A percentile compares a stretch with the other conserved stretches of the same genome.
Evolutionary conservation across 2,329 filamentous ascomycete genomes (phyloP).

Genomic region (Exophiala sp.): DNA sequence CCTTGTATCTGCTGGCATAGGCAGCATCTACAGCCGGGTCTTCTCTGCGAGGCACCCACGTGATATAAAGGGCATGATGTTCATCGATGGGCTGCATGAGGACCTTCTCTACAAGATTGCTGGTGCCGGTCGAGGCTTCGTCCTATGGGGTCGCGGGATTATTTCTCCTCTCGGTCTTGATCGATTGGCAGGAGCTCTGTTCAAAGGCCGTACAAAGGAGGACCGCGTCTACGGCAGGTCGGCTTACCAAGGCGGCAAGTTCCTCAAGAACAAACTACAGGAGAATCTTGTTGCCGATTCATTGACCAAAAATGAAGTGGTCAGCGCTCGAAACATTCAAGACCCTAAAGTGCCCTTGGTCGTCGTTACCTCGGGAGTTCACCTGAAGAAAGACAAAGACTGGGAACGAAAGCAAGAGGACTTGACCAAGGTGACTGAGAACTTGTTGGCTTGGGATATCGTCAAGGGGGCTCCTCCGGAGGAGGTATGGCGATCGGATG

Average conservation of each 20-base stretch:
- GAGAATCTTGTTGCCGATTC: slow-evolving; percentile 85
- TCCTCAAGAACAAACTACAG: slow-evolving; percentile 86
- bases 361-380: slow-evolving; percentile 76
- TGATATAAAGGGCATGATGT: slow-evolving; percentile 71
- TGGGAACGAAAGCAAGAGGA: slow-evolving; percentile 88
- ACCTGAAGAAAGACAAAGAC: slow-evolving; percentile 61
- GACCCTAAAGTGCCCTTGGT: slow-evolving; percentile 69
- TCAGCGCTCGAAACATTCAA: slow-evolving; percentile 75
- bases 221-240: slow-evolving; percentile 82
- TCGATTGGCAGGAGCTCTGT: slow-evolving; percentile 72
- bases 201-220: slow-evolving; percentile 72
- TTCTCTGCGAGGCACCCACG: slow-evolving; percentile 79
- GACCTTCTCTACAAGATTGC: slow-evolving; percentile 70
- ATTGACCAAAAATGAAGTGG: slow-evolving; percentile 78
- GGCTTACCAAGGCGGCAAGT: slow-evolving; percentile 75
- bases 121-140: slow-evolving; percentile 68
- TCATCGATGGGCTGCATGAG: slow-evolving; percentile 88
- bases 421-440: slow-evolving; percentile 73
- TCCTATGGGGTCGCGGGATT: slow-evolving; percentile 80
- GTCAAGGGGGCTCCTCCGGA: slow-evolving; percentile 74
- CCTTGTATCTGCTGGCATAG: slow-evolving; percentile 78
- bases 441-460: slow-evolving; percentile 79
- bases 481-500: slow-evolving; percentile 73
- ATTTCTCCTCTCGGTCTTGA: slow-evolving; percentile 84
- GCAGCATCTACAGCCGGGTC: slow-evolving; percentile 83